These are phyloP conservation scores for Rhodotorula graminis DNA, from an alignment of 768 basidiomycete genomes.

Conservation along the genomic window DNA sequence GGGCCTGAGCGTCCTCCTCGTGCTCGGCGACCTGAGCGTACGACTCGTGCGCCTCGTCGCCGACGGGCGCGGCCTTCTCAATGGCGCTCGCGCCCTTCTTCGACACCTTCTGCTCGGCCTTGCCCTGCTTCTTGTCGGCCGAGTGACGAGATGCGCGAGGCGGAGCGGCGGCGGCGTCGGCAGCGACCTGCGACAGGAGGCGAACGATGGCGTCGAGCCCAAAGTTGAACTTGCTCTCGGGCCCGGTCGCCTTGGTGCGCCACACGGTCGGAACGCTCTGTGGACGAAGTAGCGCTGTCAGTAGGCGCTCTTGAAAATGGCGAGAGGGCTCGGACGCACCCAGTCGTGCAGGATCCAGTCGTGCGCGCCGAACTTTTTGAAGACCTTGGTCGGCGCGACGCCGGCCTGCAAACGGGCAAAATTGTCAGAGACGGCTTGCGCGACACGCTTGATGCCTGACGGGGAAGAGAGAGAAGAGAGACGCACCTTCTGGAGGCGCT, in stretches of 20 bases:
- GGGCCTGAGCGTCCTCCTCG: neutral
- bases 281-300: neutral
- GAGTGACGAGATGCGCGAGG: too few species aligned
- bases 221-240: slow-evolving; percentile 2
- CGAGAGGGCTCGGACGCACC: neutral
- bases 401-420: slow-evolving; percentile 7
- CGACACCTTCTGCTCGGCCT: too few species aligned
- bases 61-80: too few species aligned
- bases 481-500: neutral
- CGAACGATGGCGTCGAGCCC: slow-evolving; percentile 11
- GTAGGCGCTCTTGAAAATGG: too few species aligned
- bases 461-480: too few species aligned
- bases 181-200: neutral
- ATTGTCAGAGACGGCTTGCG: neutral
- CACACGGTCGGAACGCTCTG: slow-evolving; percentile 4
- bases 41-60: neutral
- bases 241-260: slow-evolving; percentile 5
- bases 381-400: slow-evolving; percentile 8
- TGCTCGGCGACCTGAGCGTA: neutral
- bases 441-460: too few species aligned
- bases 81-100: neutral
- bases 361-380: slow-evolving; percentile 5
- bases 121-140: too few species aligned
- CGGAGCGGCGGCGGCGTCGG: neutral
- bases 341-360: slow-evolving; percentile 7